Evolutionary conservation across 768 basidiomycete genomes (phyloP).

Genomic region (Galerina sulciceps): DNA sequence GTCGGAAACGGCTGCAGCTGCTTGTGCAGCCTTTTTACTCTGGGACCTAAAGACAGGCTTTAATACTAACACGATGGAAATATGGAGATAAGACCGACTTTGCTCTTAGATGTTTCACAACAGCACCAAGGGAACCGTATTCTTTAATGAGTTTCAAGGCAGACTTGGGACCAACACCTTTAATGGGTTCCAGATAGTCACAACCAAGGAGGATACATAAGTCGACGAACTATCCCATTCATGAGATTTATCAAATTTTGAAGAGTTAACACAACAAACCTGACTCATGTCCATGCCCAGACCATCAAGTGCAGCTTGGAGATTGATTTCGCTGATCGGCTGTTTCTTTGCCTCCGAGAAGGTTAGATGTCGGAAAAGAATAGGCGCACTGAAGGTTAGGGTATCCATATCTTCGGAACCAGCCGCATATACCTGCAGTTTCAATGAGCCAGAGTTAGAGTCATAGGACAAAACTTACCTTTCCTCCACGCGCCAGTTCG

Average conservation of each 20-base stretch:
- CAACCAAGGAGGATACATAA: conserved; percentile 96
- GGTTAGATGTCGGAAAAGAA: conserved; percentile 93
- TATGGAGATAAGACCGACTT: conserved; percentile 50
- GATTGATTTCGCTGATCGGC: conserved; percentile 91
- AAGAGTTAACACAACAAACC: conserved; percentile 39
- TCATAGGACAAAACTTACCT: conserved; percentile 48
- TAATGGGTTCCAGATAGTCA: conserved; percentile 99
- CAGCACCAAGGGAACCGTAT: conserved; percentile 68
- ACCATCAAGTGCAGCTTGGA: conserved; percentile 83
- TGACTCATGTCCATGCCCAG: conserved; percentile 92
- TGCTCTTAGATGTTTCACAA: conserved; percentile 78
- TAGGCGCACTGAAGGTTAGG: conserved; percentile 90
- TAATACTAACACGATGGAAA: not conserved
- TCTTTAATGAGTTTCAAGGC: conserved; percentile 93
- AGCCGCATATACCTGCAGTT: conserved; percentile 84
- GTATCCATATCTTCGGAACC: conserved; percentile 99
- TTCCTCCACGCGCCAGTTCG: conserved; percentile 94
- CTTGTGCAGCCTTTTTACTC: conserved; percentile 40
- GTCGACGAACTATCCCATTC: conserved; percentile 83
- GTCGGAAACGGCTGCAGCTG: conserved; percentile 27
- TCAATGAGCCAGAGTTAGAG: not conserved
- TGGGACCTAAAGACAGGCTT: conserved; percentile 41
- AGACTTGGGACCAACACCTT: conserved; percentile 93
- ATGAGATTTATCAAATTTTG: not conserved
- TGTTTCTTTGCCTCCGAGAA: conserved; percentile 98